A percentile compares a stretch with the other conserved stretches of the same genome.
phyloP scores from a whole-genome alignment of 179 eudicot genomes.

The Patellifolia procumbens region DNA sequence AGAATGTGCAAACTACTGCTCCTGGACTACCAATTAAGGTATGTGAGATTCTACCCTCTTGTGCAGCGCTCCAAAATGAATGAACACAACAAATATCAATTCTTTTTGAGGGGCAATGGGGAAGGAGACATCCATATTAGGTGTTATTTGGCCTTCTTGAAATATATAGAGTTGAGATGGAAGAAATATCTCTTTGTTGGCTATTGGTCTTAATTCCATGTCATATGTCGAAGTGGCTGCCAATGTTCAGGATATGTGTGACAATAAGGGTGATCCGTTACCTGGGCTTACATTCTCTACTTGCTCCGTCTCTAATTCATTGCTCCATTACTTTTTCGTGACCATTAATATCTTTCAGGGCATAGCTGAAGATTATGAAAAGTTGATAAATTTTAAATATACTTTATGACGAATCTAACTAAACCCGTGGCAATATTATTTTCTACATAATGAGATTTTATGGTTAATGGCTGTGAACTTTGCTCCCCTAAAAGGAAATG shows the following conservation, averaged over 20 bases:
- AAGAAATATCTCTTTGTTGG: not conserved
- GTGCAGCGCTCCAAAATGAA: not conserved
- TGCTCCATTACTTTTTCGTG: no score
- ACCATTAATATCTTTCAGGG: no score
- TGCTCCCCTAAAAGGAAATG: no score
- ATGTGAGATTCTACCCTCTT: constrained; percentile 16
- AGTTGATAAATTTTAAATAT: no score
- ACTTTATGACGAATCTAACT: no score
- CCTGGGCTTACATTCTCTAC: no score
- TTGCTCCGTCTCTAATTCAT: no score
- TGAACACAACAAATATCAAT: not conserved
- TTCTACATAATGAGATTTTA: no score
- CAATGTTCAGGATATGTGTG: not conserved
- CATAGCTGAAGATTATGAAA: no score
- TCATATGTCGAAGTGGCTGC: not conserved
- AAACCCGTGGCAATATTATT: no score
- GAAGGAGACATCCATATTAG: not conserved
- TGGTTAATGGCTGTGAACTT: no score
- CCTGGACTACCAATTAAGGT: constrained; percentile 60
- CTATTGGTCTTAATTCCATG: not conserved
- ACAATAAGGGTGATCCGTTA: no score
- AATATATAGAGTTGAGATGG: not conserved
- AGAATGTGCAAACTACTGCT: constrained; percentile 36
- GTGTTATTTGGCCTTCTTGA: not conserved
- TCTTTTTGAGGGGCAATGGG: not conserved